Evolutionary conservation across 768 basidiomycete genomes (phyloP).

Genomic region (Amanita thiersii): DNA sequence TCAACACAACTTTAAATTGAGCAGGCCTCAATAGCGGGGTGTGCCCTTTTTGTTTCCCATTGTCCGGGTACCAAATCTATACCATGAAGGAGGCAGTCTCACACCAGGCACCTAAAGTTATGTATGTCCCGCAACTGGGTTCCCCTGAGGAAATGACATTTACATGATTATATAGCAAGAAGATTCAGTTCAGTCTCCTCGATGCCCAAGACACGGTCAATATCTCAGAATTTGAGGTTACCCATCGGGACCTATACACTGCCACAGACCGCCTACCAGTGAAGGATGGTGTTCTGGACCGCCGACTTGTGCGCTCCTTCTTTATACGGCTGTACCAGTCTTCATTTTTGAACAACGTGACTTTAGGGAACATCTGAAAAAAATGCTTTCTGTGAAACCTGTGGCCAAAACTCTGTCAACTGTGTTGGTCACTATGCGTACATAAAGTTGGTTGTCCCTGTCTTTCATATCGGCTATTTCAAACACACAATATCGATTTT

Average conservation of each 20-base stretch:
- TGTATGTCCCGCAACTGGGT: constrained; percentile 34
- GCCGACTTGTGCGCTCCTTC: constrained; percentile 60
- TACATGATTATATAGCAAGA: constrained; percentile 52
- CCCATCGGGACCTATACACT: constrained; percentile 87
- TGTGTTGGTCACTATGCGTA: constrained; percentile 99
- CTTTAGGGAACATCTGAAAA: constrained; percentile 93
- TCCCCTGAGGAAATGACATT: constrained; percentile 6
- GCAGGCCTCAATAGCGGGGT: constrained; percentile 1
- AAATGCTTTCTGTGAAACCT: constrained; percentile 87
- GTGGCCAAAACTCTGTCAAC: constrained; percentile 83
- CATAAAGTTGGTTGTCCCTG: constrained; percentile 93
- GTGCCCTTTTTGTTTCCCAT: not conserved
- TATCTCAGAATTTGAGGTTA: constrained; percentile 94
- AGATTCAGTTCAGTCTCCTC: constrained; percentile 91
- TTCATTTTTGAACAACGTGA: not conserved
- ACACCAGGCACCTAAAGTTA: constrained; percentile 75
- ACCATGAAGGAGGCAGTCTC: constrained; percentile 78
- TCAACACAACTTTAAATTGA: too few species aligned
- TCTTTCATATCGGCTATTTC: constrained; percentile 98
- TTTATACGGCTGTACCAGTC: not conserved
- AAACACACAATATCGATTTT: constrained; percentile 90
- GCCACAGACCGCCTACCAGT: constrained; percentile 77
- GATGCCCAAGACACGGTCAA: constrained; percentile 94
- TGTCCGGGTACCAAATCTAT: not conserved
- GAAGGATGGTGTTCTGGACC: constrained; percentile 87